Evolutionary conservation across 345 rosid species (phyloP).

Genomic region (Brassica incana): DNA sequence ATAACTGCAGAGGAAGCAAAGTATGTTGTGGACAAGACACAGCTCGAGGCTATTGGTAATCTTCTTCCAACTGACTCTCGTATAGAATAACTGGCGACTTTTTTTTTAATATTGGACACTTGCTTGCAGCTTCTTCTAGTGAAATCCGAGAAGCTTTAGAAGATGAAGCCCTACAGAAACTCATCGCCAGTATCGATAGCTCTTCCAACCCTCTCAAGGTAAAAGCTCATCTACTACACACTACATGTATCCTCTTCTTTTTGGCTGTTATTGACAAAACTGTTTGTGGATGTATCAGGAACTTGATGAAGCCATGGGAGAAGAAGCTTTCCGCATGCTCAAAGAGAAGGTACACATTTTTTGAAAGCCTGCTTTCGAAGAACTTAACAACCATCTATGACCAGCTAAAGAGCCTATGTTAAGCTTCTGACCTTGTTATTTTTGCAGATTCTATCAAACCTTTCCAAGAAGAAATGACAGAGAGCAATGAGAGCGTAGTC

Average conservation of each 20-base stretch:
- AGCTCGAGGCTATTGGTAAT: constrained; percentile 66
- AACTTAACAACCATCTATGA: not conserved
- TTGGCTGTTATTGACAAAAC: not conserved
- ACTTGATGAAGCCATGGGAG: constrained; percentile 36
- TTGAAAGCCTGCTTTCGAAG: not conserved
- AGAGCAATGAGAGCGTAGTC: not conserved
- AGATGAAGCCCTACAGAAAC: constrained; percentile 37
- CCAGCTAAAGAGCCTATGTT: constrained; percentile 14
- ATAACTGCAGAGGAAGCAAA: constrained; percentile 42
- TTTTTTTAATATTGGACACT: no score
- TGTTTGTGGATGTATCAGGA: constrained; percentile 22
- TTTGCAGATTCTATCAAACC: constrained; percentile 31
- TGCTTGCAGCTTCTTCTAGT: constrained; percentile 31
- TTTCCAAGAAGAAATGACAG: constrained; percentile 23
- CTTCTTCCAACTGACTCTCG: not conserved
- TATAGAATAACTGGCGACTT: not conserved
- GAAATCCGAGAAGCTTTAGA: constrained; percentile 36
- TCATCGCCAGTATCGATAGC: constrained; percentile 32
- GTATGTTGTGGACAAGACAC: constrained; percentile 47
- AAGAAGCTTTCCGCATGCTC: constrained; percentile 35
- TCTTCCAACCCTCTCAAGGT: constrained; percentile 33
- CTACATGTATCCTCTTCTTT: not conserved
- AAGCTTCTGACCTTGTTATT: constrained; percentile 22
- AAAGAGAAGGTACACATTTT: constrained; percentile 31
- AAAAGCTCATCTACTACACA: constrained; percentile 3